phyloP scores from a whole-genome alignment of 2,329 filamentous ascomycete genomes.

The Grosmannia huntii region DNA sequence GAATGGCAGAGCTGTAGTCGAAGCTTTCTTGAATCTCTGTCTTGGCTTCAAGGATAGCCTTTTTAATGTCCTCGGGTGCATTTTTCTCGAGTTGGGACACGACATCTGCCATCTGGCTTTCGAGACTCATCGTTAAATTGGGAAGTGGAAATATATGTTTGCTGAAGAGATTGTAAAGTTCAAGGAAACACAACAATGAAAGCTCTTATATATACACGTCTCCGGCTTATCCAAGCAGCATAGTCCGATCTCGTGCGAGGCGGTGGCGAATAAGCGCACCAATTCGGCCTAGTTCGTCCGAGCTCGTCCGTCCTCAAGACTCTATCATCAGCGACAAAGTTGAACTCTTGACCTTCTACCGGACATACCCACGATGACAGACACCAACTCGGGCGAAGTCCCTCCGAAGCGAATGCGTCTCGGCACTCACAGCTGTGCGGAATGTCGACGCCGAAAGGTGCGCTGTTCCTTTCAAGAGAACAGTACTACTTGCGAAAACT shows the following conservation, averaged over 20 bases:
- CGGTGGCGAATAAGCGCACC: background rate
- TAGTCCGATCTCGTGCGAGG: background rate
- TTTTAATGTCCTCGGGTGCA: constrained; percentile 2
- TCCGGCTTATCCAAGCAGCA: background rate
- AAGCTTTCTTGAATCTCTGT: constrained; percentile 10
- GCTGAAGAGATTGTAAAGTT: background rate
- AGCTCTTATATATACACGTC: background rate
- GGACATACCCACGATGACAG: background rate
- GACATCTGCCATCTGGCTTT: background rate
- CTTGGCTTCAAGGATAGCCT: background rate
- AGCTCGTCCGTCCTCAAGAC: background rate
- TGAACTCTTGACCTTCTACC: background rate
- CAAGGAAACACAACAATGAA: background rate
- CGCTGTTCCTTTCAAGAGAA: constrained; percentile 29
- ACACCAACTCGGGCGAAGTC: constrained; percentile 1
- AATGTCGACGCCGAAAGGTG: constrained; percentile 36
- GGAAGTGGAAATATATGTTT: background rate
- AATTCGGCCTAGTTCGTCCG: background rate
- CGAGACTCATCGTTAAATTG: background rate
- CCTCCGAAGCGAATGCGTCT: constrained; percentile 17
- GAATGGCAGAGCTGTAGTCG: constrained; percentile 16
- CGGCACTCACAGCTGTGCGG: constrained; percentile 22
- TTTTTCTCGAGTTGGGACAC: constrained; percentile 1
- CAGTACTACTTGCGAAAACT: constrained; percentile 27
- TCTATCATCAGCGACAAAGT: background rate